A percentile compares a stretch with the other conserved stretches of the same genome.
These are phyloP conservation scores for Lepiota venenata DNA, from an alignment of 768 basidiomycete species.

Conservation along the genomic window DNA sequence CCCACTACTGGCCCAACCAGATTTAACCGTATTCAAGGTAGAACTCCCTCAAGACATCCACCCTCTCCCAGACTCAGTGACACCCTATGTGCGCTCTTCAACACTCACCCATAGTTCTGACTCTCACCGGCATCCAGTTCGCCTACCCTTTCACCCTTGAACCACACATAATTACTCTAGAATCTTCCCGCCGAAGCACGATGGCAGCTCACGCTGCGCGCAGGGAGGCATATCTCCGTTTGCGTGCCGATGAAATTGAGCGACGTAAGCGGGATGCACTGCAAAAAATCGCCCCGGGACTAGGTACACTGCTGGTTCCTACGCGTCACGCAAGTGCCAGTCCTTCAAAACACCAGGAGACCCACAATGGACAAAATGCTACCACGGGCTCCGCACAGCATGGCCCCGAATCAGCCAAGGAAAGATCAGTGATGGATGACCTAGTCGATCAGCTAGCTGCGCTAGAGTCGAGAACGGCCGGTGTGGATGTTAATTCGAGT, in stretches of 20 bases:
- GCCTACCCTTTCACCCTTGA: slow-evolving; percentile 96
- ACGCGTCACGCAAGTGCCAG: slow-evolving; percentile 12
- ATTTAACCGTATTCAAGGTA: slow-evolving; percentile 48
- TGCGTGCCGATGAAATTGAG: slow-evolving; percentile 79
- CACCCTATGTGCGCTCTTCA: slow-evolving; percentile 63
- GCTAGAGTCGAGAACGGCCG: slow-evolving; percentile 35
- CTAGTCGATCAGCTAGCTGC: slow-evolving; percentile 79
- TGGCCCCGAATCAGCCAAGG: slow-evolving; percentile 17
- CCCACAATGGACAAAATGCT: slow-evolving; percentile 2
- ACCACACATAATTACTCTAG: slow-evolving; percentile 73
- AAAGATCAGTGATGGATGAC: slow-evolving; percentile 72
- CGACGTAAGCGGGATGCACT: slow-evolving; percentile 62
- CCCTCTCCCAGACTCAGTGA: slow-evolving; percentile 88
- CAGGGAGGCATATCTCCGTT: slow-evolving; percentile 65
- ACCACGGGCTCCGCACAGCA: neutral
- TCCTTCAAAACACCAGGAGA: slow-evolving; percentile 14
- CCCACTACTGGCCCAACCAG: neutral
- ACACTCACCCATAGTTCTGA: slow-evolving; percentile 1
- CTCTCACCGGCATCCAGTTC: slow-evolving; percentile 52
- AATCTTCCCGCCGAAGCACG: slow-evolving; percentile 66
- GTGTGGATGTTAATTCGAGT: too few relatives aligned
- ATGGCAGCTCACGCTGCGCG: slow-evolving; percentile 63
- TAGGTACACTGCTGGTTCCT: slow-evolving; percentile 69
- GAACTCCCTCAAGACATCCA: slow-evolving; percentile 89
- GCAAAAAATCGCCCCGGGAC: slow-evolving; percentile 79